Evolutionary conservation across 2,329 filamentous ascomycete genomes (phyloP), one percentile per base, ranked within the genome.

Genomic region (Beauveria varroae): DNA sequence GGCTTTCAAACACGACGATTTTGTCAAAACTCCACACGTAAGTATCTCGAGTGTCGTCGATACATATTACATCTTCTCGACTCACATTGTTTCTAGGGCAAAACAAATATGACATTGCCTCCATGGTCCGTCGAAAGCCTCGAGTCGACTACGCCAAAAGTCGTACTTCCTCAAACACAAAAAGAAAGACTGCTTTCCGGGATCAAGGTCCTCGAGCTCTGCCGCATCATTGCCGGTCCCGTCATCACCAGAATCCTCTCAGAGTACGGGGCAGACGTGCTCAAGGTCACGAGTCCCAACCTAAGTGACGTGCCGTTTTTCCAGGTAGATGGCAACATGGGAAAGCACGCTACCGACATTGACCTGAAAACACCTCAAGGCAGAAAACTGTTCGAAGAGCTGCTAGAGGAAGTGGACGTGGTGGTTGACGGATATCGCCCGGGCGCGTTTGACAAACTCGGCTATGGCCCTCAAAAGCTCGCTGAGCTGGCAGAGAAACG

Each of bases 141-240:
- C 1, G 81, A 85, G 64, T 68, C 70, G 1, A 68, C 73, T 6
- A 83, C 85, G 3, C 79, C 80, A 3, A 78, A 79, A 8, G 70
- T 73, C 3, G 76, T 75, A 7, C 67, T 84, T 57, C 62, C 68
- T 12, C 47, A 61, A 3, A 64, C 24, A 1, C 52, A 64, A 3
- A 63, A 65, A 2, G 65, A 60, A 7, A 72, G 73, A 12, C 72
- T 76, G 66, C 67, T 85, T 76, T 63, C 78, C 68, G 88, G 88
- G 0, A 79, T 91, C 70, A 88, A 87, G 65, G 88, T 92, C 6
- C 79, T 92, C 5, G 89, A 93, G 69, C 75, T 92, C 34, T 89
- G 87, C 68, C 85, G 88, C 46, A 86, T 91, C 67, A 90, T 92
- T 64, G 89, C 89, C 3, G 88, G 88, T 0, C 88, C 88, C n/a